Evolutionary conservation across 805 yeast genomes (phyloP).

Genomic region (Ogataea glucozyma): DNA sequence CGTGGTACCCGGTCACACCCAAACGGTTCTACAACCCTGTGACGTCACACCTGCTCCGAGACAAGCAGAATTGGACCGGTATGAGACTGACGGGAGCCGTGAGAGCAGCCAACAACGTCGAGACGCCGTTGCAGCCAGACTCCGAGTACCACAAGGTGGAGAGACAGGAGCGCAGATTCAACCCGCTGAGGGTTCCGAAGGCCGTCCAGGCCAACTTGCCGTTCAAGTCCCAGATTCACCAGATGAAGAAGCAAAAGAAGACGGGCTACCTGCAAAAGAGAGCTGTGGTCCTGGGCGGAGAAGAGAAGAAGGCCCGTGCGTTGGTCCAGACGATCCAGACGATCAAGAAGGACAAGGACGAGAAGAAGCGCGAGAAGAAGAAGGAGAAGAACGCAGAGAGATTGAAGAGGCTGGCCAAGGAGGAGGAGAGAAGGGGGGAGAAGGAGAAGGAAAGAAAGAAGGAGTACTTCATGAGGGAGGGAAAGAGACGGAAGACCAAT

Average conservation of each 20-base stretch:
- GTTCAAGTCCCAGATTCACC: conserved; percentile 85
- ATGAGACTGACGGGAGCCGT: conserved; percentile 95
- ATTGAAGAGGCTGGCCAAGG: conserved; percentile 72
- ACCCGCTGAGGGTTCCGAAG: conserved; percentile 84
- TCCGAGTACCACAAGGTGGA: conserved; percentile 69
- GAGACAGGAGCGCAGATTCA: conserved; percentile 81
- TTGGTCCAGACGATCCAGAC: conserved; percentile 86
- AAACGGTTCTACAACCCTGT: conserved; percentile 95
- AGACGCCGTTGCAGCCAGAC: conserved; percentile 58
- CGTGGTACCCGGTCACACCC: conserved; percentile 95
- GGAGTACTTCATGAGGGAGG: conserved; percentile 75
- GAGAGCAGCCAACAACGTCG: conserved; percentile 69
- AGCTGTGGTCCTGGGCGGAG: conserved; percentile 91
- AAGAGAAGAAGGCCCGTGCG: conserved; percentile 89
- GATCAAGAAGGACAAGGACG: conserved; percentile 80
- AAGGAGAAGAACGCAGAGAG: conserved; percentile 73
- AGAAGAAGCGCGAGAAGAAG: conserved; percentile 71
- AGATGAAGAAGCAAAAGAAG: conserved; percentile 85
- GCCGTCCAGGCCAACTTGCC: conserved; percentile 77
- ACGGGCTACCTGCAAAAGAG: conserved; percentile 81
- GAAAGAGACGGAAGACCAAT: conserved; percentile 57
- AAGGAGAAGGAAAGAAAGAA: conserved; percentile 84
- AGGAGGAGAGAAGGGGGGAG: conserved; percentile 66
- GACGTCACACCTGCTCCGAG: conserved; percentile 74
- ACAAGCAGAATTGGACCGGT: conserved; percentile 91